Base-by-base conservation (phyloP, 2,329 filamentous ascomycete species). In the Epichloe baconii region DNA sequence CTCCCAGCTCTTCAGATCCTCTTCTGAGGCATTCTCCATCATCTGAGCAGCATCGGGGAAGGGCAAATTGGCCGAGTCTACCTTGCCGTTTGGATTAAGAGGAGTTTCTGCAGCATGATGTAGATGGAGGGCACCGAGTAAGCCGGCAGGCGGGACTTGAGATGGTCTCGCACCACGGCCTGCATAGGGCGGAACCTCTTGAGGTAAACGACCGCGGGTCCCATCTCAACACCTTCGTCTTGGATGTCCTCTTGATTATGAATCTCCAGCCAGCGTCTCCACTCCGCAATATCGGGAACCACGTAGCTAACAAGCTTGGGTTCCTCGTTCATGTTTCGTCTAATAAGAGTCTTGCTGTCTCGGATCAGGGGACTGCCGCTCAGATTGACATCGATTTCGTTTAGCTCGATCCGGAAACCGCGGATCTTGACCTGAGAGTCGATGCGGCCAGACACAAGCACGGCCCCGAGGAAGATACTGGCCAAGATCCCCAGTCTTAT, bases 401-500 rank as follows among this genome's bases (percentile, higher is more conserved):
- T 85, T 44, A 97, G 81, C 69, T 98, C 93, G 58, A 98, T 95
- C 54, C 91, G 79, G 75, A 96, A 97, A 1, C 91, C 91, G 54
- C 93, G 85, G 57, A 97, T 91, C 74, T 97, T 98, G 71, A 96
- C 87, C 64, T 97, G 91, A 58, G 85, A 79, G 62, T 97, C 91
- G 23, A 82, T 82, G 53, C 93, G 78, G 21, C 91, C 91, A 10
- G 85, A 83, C 62, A 82, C 86, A 61, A 86, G 85, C 11, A 88
- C 84, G 56, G 84, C 82, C 37, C 88, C 7, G 69, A 67, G 44
- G 75, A 48, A 80, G 79, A 62, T 86, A 90, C 52, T 82, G 74
- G 3, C 91, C 91, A 3, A 98, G 71, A 64, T 97, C 91, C 26
- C 91, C 93, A 40, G 84, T 93, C 19, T 86, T 73, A 68, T 98